Conservation (phyloP, 768 basidiomycete species). For the Tulasnella sp. region DNA sequence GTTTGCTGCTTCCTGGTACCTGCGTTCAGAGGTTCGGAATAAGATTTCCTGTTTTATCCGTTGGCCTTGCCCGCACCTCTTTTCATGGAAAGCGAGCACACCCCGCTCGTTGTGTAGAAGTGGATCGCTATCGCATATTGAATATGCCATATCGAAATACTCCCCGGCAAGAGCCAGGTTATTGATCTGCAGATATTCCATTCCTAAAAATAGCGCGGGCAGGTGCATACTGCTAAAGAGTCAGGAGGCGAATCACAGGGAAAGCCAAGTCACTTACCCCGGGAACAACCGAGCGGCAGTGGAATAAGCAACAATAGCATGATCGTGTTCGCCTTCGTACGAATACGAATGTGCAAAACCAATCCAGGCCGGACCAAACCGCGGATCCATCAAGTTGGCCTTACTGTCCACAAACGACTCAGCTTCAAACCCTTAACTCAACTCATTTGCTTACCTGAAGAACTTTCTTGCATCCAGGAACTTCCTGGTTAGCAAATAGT, state of each 20-base stretch:
- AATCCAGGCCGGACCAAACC: constrained; percentile 94
- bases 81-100: constrained; percentile 80
- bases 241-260: neutral
- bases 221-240: constrained; percentile 70
- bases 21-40: constrained; percentile 26
- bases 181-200: constrained; percentile 91
- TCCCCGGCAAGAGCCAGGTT: constrained; percentile 76
- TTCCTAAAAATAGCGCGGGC: constrained; percentile 89
- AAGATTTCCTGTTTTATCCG: neutral
- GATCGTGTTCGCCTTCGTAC: constrained; percentile 94
- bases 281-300: constrained; percentile 92
- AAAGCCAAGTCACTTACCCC: too few species aligned
- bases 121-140: constrained; percentile 79
- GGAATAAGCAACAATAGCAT: constrained; percentile 96
- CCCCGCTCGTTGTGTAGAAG: constrained; percentile 85
- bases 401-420: constrained; percentile 42
- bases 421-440: neutral
- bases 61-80: constrained; percentile 45
- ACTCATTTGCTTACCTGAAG: constrained; percentile 55
- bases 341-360: constrained; percentile 98
- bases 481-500: constrained; percentile 79
- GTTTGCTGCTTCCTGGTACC: constrained; percentile 56
- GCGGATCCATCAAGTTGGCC: constrained; percentile 90
- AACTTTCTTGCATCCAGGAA: constrained; percentile 89
- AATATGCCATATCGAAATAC: constrained; percentile 67